Evolutionary conservation across 2,329 filamentous ascomycete genomes (phyloP).

Genomic region (Rhinocladiella mackenziei): DNA sequence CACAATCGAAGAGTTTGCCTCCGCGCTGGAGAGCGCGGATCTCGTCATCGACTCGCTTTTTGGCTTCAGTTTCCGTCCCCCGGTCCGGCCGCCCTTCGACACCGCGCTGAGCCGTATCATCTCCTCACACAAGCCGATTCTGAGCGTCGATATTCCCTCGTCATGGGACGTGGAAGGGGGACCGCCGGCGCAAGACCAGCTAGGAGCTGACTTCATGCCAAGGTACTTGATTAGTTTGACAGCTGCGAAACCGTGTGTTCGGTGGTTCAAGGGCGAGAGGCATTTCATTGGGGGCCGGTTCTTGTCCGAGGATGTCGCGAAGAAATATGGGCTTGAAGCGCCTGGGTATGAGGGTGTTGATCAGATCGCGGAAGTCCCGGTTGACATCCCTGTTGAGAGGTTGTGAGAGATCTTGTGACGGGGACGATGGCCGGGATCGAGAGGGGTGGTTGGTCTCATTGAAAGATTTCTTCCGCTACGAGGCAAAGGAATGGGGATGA

Average conservation of each 20-base stretch:
- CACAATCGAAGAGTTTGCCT: constrained; percentile 65
- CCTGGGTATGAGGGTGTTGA: constrained; percentile 81
- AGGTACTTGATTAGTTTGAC: constrained; percentile 79
- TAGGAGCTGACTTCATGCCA: constrained; percentile 78
- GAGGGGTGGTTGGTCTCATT: background rate
- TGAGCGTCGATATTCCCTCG: constrained; percentile 87
- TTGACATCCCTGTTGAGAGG: constrained; percentile 28
- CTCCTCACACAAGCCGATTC: constrained; percentile 66
- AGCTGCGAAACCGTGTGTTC: constrained; percentile 85
- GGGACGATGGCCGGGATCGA: background rate
- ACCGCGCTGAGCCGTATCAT: constrained; percentile 74
- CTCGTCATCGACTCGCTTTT: constrained; percentile 92
- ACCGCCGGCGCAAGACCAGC: constrained; percentile 65
- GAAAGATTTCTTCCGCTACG: background rate
- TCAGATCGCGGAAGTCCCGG: constrained; percentile 68
- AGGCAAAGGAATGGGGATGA: no score
- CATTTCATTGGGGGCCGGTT: constrained; percentile 95
- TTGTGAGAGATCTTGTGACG: constrained; percentile 11
- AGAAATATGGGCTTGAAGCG: constrained; percentile 80
- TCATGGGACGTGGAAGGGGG: constrained; percentile 91
- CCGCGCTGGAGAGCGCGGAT: constrained; percentile 64
- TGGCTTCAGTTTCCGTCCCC: constrained; percentile 87
- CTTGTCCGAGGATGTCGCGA: constrained; percentile 68
- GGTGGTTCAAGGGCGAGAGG: constrained; percentile 69
- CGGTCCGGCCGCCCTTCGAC: constrained; percentile 88